Base-by-base conservation (phyloP, 1,284 basidiomycete genomes). In the Mycena sp. region DNA sequence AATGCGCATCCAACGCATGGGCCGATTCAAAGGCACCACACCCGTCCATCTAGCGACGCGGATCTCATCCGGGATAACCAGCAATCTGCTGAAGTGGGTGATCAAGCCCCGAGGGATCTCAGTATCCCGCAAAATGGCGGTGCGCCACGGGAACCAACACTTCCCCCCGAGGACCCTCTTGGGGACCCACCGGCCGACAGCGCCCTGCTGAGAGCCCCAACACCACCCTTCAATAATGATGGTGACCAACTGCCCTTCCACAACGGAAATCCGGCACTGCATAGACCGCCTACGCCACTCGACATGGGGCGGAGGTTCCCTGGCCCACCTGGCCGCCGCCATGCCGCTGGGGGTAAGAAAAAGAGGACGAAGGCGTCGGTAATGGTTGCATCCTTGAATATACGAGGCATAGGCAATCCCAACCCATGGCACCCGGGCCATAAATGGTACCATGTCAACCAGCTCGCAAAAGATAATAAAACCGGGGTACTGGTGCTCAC, bases 391-490 rank as follows among this genome's bases (percentile, higher is more conserved):
- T 26, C 58, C 1, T 49, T 70, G 1, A 70, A 70, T 29, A 64
- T 68, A 0, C 46, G 30, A 19, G 68, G 68, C 0, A 41, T 56
- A 10, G 59, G 67, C 1, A 48, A 46, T 7, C 7, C 54, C 0
- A 61, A 55, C 26, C 37, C 21, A 10, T 54, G 56, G 56, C 62
- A 64, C 21, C 30, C 45, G 14, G 37, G 51, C 6, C 38, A 65
- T 44, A 69, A 65, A 49, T 63, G 65, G 61, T 63, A 32, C 37
- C 45, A 62, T 46, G n/a, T 62, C 0, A 28, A 32, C 6, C 53
- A 51, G 17, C 12, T 51, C 1, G 28, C 28, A 6, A 23, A 32
- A 14, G 61, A 63, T 1, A 17, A 58, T 9, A 53, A 51, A 30
- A 21, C 23, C 2, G 62, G 62, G 1, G 4, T 58, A 1, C 32